Evolutionary conservation across 2,329 filamentous ascomycete genomes (phyloP).

Genomic region (Colletotrichum costaricense): DNA sequence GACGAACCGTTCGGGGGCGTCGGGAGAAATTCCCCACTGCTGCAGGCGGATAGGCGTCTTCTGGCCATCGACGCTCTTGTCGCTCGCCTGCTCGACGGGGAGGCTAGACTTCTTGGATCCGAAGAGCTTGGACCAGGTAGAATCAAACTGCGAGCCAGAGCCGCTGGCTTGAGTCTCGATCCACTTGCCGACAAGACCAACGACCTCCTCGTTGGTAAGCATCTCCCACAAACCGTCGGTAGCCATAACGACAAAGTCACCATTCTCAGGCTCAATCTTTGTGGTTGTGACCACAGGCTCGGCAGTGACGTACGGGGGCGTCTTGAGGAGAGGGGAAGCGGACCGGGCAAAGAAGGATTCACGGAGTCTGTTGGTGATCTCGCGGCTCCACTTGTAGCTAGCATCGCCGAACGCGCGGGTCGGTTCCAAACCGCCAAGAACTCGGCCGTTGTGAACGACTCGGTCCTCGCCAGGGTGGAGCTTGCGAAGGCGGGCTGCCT

Average conservation of each 20-base stretch:
- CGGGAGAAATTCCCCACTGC: slow-evolving; percentile 87
- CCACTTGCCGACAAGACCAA: slow-evolving; percentile 97
- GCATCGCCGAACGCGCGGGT: slow-evolving; percentile 96
- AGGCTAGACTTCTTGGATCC: slow-evolving; percentile 65
- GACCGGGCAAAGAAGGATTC: slow-evolving; percentile 88
- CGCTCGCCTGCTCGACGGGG: slow-evolving; percentile 77
- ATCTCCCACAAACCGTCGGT: slow-evolving; percentile 99
- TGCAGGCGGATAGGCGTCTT: slow-evolving; percentile 87
- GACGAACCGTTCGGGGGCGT: slow-evolving; percentile 84
- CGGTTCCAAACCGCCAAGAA: slow-evolving; percentile 92
- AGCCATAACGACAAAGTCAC: slow-evolving; percentile 95
- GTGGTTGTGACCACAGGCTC: slow-evolving; percentile 96
- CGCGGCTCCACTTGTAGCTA: slow-evolving; percentile 93
- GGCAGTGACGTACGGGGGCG: slow-evolving; percentile 95
- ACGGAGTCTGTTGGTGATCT: slow-evolving; percentile 85
- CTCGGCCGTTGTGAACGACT: slow-evolving; percentile 88
- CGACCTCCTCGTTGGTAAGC: slow-evolving; percentile 97
- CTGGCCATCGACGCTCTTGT: slow-evolving; percentile 72
- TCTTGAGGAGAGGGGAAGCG: slow-evolving; percentile 82
- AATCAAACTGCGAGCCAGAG: slow-evolving; percentile 73
- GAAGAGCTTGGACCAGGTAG: slow-evolving; percentile 75
- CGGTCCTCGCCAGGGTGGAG: slow-evolving; percentile 91
- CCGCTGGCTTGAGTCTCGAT: slow-evolving; percentile 78
- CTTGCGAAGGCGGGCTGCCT: slow-evolving; percentile 83
- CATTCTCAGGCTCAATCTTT: slow-evolving; percentile 86